phyloP scores from a whole-genome alignment of 306 rosid genomes.

The Gynostemma pentaphyllum region DNA sequence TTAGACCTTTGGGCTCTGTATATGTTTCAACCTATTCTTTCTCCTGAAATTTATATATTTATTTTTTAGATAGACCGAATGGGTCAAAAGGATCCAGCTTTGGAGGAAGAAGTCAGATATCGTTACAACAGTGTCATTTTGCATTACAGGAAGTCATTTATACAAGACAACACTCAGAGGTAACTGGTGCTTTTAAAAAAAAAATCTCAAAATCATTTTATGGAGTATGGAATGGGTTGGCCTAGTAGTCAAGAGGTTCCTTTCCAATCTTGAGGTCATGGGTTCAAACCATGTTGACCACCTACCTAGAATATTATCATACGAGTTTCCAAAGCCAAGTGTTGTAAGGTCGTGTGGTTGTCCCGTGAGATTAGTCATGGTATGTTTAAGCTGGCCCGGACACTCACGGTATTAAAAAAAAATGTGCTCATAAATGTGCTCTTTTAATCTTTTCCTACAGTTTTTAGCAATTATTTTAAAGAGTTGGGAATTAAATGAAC shows the following conservation, averaged over 20 bases:
- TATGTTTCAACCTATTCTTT: background rate
- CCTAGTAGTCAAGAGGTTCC: too few species aligned
- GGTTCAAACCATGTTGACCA: too few species aligned
- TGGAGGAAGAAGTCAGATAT: constrained; percentile 86
- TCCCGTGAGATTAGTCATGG: too few species aligned
- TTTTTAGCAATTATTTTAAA: background rate
- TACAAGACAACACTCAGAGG: constrained; percentile 89
- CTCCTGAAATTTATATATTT: constrained; percentile 8
- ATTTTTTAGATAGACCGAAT: constrained; percentile 58
- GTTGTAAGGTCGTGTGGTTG: too few species aligned
- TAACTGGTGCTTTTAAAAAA: constrained; percentile 10
- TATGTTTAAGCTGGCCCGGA: too few species aligned
- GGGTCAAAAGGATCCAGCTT: constrained; percentile 56
- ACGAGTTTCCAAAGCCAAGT: too few species aligned
- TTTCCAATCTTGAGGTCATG: too few species aligned
- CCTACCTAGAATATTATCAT: too few species aligned
- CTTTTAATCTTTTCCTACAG: background rate
- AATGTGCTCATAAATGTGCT: background rate
- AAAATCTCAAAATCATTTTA: background rate
- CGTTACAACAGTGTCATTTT: constrained; percentile 58
- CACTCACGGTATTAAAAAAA: too few species aligned
- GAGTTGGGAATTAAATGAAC: background rate
- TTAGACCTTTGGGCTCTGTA: background rate
- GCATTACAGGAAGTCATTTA: constrained; percentile 77
- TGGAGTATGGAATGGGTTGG: too few species aligned